A percentile compares a stretch with the other conserved stretches of the same genome.
Conservation (phyloP, 1,139 yeast species). For the Geotrichum siamense region DNA sequence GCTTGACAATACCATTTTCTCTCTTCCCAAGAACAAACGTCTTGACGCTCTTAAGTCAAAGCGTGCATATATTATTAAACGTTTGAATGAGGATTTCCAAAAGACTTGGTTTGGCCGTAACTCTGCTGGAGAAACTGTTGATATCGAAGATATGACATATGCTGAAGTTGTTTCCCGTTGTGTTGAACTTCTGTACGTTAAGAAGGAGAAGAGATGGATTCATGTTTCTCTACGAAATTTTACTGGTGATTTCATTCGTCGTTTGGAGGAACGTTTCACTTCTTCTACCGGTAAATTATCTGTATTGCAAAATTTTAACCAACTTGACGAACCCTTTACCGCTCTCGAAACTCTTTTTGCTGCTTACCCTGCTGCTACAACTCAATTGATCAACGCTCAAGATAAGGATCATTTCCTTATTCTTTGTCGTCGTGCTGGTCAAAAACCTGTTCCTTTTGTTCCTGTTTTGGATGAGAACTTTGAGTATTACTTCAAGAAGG, state of each 20-base stretch:
- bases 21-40: constrained; percentile 83
- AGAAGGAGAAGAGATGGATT: constrained; percentile 78
- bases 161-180: constrained; percentile 82
- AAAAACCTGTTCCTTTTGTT: constrained; percentile 96
- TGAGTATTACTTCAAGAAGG: constrained; percentile 95
- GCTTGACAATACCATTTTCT: constrained; percentile 87
- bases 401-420: constrained; percentile 89
- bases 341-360: constrained; percentile 54
- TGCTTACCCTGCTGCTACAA: constrained; percentile 64
- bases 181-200: constrained; percentile 82
- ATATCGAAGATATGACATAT: constrained; percentile 92
- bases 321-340: constrained; percentile 59
- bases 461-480: constrained; percentile 92
- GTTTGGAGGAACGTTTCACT: constrained; percentile 95
- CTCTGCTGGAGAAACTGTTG: constrained; percentile 70
- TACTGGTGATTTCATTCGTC: constrained; percentile 77
- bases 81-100: constrained; percentile 89
- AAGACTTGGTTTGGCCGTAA: constrained; percentile 94
- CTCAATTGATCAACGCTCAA: constrained; percentile 87
- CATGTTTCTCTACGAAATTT: constrained; percentile 81
- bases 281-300: constrained; percentile 44
- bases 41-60: constrained; percentile 73
- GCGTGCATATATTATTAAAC: constrained; percentile 77
- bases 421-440: constrained; percentile 74
- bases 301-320: constrained; percentile 63